Base-by-base conservation (phyloP, 768 basidiomycete species). In the Russula ochroleuca region DNA sequence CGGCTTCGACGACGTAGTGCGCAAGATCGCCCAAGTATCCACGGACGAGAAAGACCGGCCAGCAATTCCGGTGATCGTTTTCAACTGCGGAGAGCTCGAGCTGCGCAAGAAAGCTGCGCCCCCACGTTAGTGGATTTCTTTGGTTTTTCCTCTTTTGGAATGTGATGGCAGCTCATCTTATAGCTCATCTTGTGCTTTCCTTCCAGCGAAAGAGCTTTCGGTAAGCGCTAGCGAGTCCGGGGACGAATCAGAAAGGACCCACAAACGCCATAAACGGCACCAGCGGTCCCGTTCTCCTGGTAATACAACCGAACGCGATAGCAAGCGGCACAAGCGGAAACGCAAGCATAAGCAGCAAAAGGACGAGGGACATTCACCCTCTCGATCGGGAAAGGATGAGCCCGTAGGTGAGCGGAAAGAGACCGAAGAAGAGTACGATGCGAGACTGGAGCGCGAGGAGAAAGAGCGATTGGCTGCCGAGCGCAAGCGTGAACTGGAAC, bases 71-170 rank as follows among this genome's bases (percentile, higher is more conserved):
- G 83, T 95, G 13, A 75, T 81, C 11, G 84, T 96, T 65, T 74
- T 79, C 3, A 90, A 86, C 71, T 92, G 90, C 59, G 94, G 94
- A 13, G 94, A 96, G 71, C 84, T 96, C 41, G 88, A 92, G 72
- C 79, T 92, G 13, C 82, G 81, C 61, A 81, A 80, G 61, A 74
- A 75, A 54, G 62, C 61, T n/a, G 57, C 58, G 17, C 52, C 65
- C 5, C 59, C 52, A 43, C 69, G 61, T 68, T 73, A 73, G 59
- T 45, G 54, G 17, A 58, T n/a, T 48, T 15, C 13, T 5, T 49
- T 25, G 25, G 19, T 38, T 35, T 19, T 33, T 14, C 11, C 28
- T 58, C 10, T 23, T 41, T 56, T 31, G n/a, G 40, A n/a, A 23
- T 14, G 19, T 14, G 4, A 19, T 38, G 17, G 14, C 21, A 15